Evolutionary conservation across 352 stramenopile genomes (phyloP).

Genomic region (Saprolegnia diclina): DNA sequence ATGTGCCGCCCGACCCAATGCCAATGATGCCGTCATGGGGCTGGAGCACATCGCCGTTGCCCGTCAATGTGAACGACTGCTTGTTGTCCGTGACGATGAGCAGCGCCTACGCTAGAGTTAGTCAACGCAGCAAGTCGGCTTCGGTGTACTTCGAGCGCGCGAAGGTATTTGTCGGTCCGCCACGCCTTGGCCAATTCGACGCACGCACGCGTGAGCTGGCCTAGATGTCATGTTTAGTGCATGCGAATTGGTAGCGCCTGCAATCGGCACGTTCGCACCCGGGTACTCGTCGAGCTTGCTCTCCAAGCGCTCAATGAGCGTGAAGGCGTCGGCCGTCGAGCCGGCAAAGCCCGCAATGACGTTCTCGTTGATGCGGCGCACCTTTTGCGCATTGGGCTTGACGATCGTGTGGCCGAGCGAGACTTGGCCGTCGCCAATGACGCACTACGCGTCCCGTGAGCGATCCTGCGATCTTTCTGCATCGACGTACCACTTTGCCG

Average conservation of each 20-base stretch:
- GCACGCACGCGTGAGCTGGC: slow-evolving; percentile 92
- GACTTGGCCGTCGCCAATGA: slow-evolving; percentile 98
- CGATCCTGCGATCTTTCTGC: neutral
- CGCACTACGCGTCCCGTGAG: slow-evolving; percentile 39
- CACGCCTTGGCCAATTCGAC: slow-evolving; percentile 99
- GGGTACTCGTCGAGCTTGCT: slow-evolving; percentile 97
- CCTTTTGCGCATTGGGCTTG: slow-evolving; percentile 98
- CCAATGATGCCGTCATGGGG: slow-evolving; percentile 94
- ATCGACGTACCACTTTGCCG: slow-evolving; percentile 89
- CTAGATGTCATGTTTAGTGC: neutral
- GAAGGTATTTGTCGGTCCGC: slow-evolving; percentile 98
- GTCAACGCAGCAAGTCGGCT: slow-evolving; percentile 34
- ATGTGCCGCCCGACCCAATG: slow-evolving; percentile 91
- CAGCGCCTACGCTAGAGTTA: slow-evolving; percentile 38
- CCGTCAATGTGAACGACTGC: slow-evolving; percentile 95
- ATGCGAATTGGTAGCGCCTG: neutral
- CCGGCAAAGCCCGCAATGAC: slow-evolving; percentile 97
- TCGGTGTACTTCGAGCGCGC: slow-evolving; percentile 83
- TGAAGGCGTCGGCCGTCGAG: slow-evolving; percentile 97
- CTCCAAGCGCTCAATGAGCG: slow-evolving; percentile 97
- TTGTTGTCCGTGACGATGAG: slow-evolving; percentile 95
- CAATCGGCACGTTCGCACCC: slow-evolving; percentile 34
- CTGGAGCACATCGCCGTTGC: slow-evolving; percentile 97
- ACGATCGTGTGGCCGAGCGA: slow-evolving; percentile 93
- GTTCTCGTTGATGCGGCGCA: slow-evolving; percentile 91